These are phyloP conservation scores for Suhomyces coccinellae DNA, from an alignment of 1,139 yeast species.

Conservation along the genomic window DNA sequence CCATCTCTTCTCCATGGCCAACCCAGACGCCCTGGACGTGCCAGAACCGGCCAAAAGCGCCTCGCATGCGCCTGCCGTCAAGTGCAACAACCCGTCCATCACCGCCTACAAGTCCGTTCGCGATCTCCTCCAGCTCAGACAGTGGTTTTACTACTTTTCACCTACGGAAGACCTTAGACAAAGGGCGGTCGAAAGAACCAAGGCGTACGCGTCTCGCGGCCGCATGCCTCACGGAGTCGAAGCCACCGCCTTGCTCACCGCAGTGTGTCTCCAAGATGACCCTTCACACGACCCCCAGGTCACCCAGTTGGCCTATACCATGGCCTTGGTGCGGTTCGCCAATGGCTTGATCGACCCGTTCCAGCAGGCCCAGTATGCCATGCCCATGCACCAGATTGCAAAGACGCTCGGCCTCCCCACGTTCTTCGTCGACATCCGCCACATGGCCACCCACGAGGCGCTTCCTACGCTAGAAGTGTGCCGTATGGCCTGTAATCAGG, in stretches of 20 bases:
- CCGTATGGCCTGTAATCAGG: slow-evolving; percentile 56
- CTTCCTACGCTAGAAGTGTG: slow-evolving; percentile 72
- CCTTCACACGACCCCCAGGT: slow-evolving; percentile 25
- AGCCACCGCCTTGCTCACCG: slow-evolving; percentile 61
- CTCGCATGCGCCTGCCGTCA: neutral
- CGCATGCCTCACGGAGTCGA: slow-evolving; percentile 49
- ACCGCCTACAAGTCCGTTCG: slow-evolving; percentile 55
- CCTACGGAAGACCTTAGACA: slow-evolving; percentile 25
- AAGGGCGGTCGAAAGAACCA: slow-evolving; percentile 49
- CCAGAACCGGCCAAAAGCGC: neutral
- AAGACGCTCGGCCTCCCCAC: slow-evolving; percentile 68
- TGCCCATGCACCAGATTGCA: slow-evolving; percentile 78
- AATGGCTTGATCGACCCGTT: slow-evolving; percentile 88
- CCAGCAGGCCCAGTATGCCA: slow-evolving; percentile 77
- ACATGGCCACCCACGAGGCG: slow-evolving; percentile 86
- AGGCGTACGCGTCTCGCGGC: slow-evolving; percentile 40
- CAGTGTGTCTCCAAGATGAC: slow-evolving; percentile 40
- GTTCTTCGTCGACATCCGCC: slow-evolving; percentile 86
- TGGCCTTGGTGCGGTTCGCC: slow-evolving; percentile 84
- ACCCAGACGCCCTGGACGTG: neutral
- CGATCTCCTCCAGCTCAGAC: slow-evolving; percentile 56
- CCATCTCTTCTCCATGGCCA: neutral
- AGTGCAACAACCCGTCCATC: slow-evolving; percentile 41
- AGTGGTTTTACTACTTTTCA: slow-evolving; percentile 55
- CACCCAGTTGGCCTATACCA: slow-evolving; percentile 59